Conservation (phyloP, 2,329 filamentous ascomycete genomes). For the Colletotrichum nymphaeae region DNA sequence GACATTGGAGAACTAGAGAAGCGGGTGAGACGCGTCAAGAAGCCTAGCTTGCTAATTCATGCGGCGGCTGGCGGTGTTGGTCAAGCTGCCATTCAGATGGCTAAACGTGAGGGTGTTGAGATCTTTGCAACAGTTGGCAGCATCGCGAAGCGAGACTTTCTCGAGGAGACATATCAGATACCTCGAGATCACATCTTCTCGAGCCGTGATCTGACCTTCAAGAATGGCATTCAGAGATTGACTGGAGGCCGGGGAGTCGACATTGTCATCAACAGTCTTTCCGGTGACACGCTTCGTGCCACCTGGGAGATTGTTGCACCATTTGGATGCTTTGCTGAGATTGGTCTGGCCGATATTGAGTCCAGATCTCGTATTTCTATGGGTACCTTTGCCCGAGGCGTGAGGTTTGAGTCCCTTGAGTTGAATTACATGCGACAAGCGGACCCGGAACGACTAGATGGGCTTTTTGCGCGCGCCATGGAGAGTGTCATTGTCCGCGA, state of each 20-base stretch:
- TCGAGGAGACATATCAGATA: slow-evolving; percentile 51
- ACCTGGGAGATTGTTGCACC: slow-evolving; percentile 44
- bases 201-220: slow-evolving; percentile 42
- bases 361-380: neutral
- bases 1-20: slow-evolving; percentile 42
- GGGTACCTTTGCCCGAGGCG: slow-evolving; percentile 7
- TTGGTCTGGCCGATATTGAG: neutral
- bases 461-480: neutral
- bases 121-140: slow-evolving; percentile 55
- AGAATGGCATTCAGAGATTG: slow-evolving; percentile 37
- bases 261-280: slow-evolving; percentile 43
- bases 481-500: neutral
- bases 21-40: slow-evolving; percentile 38
- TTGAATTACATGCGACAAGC: slow-evolving; percentile 16
- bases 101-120: slow-evolving; percentile 49
- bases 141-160: slow-evolving; percentile 48
- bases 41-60: slow-evolving; percentile 49
- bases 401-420: slow-evolving; percentile 23
- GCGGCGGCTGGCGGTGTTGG: slow-evolving; percentile 51
- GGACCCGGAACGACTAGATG: slow-evolving; percentile 22
- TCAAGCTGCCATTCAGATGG: slow-evolving; percentile 51
- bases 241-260: slow-evolving; percentile 45
- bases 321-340: slow-evolving; percentile 47
- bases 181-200: slow-evolving; percentile 47
- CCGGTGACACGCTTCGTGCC: slow-evolving; percentile 39